These are phyloP conservation scores for Saccharomyces paradoxus DNA, from an alignment of 805 yeast genomes.

Conservation along the genomic window DNA sequence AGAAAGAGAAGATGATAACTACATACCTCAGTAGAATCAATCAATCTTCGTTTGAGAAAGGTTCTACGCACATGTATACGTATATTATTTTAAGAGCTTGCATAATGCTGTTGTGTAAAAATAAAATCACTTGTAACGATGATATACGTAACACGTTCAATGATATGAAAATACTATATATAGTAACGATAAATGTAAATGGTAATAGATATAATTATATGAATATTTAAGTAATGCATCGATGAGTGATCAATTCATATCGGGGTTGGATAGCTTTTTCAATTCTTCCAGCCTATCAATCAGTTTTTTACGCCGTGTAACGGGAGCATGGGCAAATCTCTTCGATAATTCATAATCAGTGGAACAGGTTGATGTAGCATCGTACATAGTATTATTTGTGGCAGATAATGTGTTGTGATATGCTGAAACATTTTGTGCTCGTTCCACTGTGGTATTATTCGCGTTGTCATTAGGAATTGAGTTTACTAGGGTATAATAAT, in stretches of 20 bases:
- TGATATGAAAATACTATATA: not conserved
- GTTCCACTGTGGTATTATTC: not conserved
- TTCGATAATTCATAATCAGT: conserved; percentile 19
- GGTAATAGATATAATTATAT: not conserved
- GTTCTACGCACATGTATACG: not conserved
- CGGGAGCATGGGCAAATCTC: conserved; percentile 21
- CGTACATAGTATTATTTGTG: not conserved
- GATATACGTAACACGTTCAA: not conserved
- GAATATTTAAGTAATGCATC: not conserved
- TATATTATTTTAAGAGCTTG: not conserved
- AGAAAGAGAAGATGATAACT: conserved; percentile 3
- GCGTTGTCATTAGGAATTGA: not conserved
- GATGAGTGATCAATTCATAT: not conserved
- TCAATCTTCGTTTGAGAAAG: not conserved
- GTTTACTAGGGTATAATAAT: conserved; percentile 18
- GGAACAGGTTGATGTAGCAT: conserved; percentile 8
- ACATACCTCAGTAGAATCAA: conserved; percentile 3
- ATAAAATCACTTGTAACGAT: not conserved
- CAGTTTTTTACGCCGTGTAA: conserved; percentile 28
- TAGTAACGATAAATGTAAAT: not conserved
- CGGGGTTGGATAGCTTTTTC: conserved; percentile 15
- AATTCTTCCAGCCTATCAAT: conserved; percentile 30
- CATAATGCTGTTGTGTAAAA: not conserved
- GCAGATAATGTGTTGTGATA: not conserved
- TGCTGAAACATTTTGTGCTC: not conserved